Conservation (phyloP, 2,329 filamentous ascomycete species). For the Colletotrichum sp. region DNA sequence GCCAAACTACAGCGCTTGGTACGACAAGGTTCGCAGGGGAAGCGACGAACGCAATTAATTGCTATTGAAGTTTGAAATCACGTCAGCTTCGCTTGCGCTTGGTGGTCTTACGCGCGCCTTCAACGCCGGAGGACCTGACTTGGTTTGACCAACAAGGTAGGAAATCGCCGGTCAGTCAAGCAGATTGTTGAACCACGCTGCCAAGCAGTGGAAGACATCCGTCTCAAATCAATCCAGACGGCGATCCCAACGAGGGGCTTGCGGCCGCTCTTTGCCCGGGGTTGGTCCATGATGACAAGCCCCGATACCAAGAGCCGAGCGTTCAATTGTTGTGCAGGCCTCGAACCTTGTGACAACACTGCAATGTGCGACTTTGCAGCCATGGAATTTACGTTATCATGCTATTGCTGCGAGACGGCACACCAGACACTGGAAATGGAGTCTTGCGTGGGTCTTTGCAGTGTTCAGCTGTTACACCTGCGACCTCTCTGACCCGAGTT, state of each 20-base stretch:
- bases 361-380: background rate
- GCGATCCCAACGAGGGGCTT: background rate
- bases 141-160: background rate
- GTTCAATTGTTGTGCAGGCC: fast-evolving
- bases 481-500: background rate
- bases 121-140: background rate
- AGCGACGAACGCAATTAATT: background rate
- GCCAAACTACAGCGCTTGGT: background rate
- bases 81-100: background rate
- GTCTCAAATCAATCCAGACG: too few relatives aligned
- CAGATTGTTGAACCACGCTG: background rate
- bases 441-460: background rate
- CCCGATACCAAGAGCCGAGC: background rate
- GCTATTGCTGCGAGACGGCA: background rate
- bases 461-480: background rate
- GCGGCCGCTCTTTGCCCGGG: background rate
- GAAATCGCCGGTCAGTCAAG: background rate
- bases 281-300: background rate
- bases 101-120: background rate
- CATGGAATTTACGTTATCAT: background rate
- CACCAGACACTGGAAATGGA: background rate
- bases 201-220: too few relatives aligned
- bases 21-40: background rate
- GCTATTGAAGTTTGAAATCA: background rate
- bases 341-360: background rate